Base-by-base conservation (phyloP, 345 rosid species). In the Abelmoschus esculentus region DNA sequence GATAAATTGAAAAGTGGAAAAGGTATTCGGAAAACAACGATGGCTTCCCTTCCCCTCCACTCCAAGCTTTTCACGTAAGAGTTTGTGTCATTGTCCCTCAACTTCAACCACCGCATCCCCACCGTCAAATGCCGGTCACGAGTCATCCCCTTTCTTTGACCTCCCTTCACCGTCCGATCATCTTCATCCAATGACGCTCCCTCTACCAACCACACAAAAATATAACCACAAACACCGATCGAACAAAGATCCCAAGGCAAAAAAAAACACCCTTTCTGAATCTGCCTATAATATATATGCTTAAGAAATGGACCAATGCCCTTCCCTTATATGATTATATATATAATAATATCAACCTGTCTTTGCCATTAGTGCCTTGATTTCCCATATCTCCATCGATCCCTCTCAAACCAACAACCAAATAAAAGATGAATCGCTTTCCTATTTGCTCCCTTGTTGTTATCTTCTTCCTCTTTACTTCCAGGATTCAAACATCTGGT, bases 61-160 rank as follows among this genome's bases (percentile, higher is more conserved):
- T 53, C 71, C 49, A 53, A 68, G 71, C 32, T 34, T 38, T 54
- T 68, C 61, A 54, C 61, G 12, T 36, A 12, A 17, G 29, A 8
- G 18, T 44, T 19, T 22, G 54, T 49, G 64, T 60, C 63, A 59
- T 32, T 60, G 26, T 61, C 46, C 3, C 54, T 49, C 54, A 49
- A 49, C 18, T 15, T 49, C 61, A 57, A 57, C 66, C 49, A 62
- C 66, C 66, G 49, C 49, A 63, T 22, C 52, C 65, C 67, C 32
- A 40, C 46, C 67, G 50, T 62, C 67, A 38, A 40, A 42, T 10
- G 31, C 67, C 50, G 42, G 52, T 63, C 26, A 22, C 1, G 26
- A 22, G 26, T 22, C 31, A 63, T 22, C 50, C 15, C 13, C 52
- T 1, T 12, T 28, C 10, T 26, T 58, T 14, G 31, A 49, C 7